A percentile compares a stretch with the other conserved stretches of the same genome.
Conservation (phyloP, 305 asterid genomes). For the Vinca major region DNA sequence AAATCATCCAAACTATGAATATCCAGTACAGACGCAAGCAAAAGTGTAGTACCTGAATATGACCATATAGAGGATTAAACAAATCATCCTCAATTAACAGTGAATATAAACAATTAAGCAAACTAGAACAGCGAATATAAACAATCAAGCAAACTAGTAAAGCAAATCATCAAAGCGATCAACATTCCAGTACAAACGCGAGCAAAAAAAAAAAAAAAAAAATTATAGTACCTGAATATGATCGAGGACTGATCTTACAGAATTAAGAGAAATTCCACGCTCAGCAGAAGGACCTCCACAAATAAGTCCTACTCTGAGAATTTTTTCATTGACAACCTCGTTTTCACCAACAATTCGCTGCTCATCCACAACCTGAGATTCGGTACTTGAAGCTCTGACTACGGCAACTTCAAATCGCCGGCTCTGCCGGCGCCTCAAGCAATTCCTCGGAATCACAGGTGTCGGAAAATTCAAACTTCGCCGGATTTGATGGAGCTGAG, state of each 20-base stretch:
- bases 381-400: constrained; percentile 21
- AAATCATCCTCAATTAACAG: no score
- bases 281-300: constrained; percentile 95
- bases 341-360: constrained; percentile 15
- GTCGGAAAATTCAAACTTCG: constrained; percentile 4
- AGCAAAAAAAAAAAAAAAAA: background rate
- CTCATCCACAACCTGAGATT: constrained; percentile 23
- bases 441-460: background rate
- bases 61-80: constrained; percentile 26
- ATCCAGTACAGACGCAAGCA: no score
- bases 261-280: constrained; percentile 77
- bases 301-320: constrained; percentile 57
- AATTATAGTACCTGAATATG: constrained; percentile 45
- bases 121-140: no score
- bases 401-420: constrained; percentile 23
- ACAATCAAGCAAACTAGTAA: no score
- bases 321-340: constrained; percentile 25
- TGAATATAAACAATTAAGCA: no score
- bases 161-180: background rate
- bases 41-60: constrained; percentile 40
- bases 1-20: no score
- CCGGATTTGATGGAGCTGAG: background rate
- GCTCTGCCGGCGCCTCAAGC: constrained; percentile 7
- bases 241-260: constrained; percentile 84
- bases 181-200: background rate